phyloP scores from a whole-genome alignment of 441 rosid genomes.

The Dalechampia spathulata region DNA sequence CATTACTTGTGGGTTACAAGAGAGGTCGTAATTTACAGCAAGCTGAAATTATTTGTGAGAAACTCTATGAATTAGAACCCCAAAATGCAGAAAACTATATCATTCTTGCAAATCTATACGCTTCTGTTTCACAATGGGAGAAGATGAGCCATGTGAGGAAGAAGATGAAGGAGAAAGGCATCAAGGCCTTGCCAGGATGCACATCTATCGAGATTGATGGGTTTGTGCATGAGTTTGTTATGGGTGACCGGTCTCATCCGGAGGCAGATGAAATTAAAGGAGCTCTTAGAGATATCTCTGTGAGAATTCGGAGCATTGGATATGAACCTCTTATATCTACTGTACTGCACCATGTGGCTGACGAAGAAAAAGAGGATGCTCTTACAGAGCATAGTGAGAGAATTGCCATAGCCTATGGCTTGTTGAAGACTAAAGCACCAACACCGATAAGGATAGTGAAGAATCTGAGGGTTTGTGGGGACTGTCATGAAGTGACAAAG shows the following conservation, averaged over 20 bases:
- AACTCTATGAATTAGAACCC: conserved; percentile 42
- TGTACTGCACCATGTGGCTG: conserved; percentile 9
- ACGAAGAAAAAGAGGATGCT: conserved; percentile 14
- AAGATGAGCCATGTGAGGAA: conserved; percentile 18
- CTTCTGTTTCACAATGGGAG: conserved; percentile 18
- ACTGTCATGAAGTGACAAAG: conserved; percentile 20
- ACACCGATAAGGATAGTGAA: conserved; percentile 14
- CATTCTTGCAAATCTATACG: conserved; percentile 28
- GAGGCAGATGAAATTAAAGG: conserved; percentile 14
- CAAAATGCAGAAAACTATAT: conserved; percentile 50
- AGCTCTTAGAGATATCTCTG: conserved; percentile 3
- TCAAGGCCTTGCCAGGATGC: conserved; percentile 18
- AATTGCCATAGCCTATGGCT: conserved; percentile 18
- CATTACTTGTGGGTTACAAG: conserved; percentile 41
- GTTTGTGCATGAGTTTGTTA: conserved; percentile 18
- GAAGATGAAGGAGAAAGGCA: conserved; percentile 18
- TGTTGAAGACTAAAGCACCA: conserved; percentile 14
- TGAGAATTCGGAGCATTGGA: background rate
- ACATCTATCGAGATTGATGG: conserved; percentile 20
- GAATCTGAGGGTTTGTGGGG: conserved; percentile 15
- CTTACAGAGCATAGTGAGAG: conserved; percentile 19
- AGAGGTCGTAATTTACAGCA: conserved; percentile 32
- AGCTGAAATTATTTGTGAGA: conserved; percentile 27
- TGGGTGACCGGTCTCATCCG: conserved; percentile 22
- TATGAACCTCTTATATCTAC: conserved; percentile 14